These are phyloP conservation scores for Candida broadrunensis DNA, from an alignment of 805 yeast species.

Conservation along the genomic window DNA sequence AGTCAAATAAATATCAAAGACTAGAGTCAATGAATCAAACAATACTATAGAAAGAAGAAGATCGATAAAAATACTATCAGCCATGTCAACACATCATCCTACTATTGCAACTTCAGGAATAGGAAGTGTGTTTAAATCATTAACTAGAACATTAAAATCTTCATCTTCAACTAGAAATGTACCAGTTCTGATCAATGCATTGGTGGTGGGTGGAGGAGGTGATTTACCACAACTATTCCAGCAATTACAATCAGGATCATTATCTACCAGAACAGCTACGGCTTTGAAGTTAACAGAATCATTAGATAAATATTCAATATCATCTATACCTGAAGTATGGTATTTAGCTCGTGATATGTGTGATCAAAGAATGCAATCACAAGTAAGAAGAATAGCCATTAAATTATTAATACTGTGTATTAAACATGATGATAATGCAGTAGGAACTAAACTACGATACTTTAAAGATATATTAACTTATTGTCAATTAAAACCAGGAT, in stretches of 20 bases:
- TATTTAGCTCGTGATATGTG: conserved; percentile 58
- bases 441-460: conserved; percentile 50
- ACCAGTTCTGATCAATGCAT: conserved; percentile 39
- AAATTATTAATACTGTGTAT: conserved; percentile 57
- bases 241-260: conserved; percentile 35
- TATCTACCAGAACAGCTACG: conserved; percentile 43
- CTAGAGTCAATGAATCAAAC: background rate
- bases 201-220: conserved; percentile 43
- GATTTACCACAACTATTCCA: conserved; percentile 36
- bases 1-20: no score
- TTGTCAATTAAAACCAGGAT: conserved; percentile 29
- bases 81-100: conserved; percentile 26
- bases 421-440: conserved; percentile 47
- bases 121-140: conserved; percentile 38
- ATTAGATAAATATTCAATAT: conserved; percentile 49
- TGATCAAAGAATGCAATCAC: conserved; percentile 30
- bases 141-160: conserved; percentile 37
- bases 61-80: background rate
- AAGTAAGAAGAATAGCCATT: conserved; percentile 45
- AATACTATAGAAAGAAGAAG: no score
- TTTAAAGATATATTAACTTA: conserved; percentile 54
- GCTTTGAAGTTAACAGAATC: conserved; percentile 50
- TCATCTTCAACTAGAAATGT: conserved; percentile 25
- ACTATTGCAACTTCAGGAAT: conserved; percentile 28
- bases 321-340: conserved; percentile 76